Evolutionary conservation across 768 basidiomycete genomes (phyloP), one percentile per base, ranked within the genome.

Genomic region (Amanita rubescens): DNA sequence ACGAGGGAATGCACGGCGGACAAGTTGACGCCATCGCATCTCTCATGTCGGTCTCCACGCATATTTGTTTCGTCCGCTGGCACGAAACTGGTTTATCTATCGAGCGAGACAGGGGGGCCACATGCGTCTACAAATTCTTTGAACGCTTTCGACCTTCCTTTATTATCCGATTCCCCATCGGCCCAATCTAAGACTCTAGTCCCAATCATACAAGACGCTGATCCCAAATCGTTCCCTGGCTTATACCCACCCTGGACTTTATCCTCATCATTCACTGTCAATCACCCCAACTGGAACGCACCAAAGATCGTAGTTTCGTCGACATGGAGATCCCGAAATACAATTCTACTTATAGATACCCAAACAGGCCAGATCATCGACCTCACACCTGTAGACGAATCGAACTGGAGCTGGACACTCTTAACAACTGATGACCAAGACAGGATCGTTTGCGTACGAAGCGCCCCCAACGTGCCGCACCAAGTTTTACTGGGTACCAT

Each of bases 61-160:
- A 61, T 81, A 34, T 57, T 75, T 15, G 59, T 57, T 1, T 55
- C 64, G 12, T 49, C 60, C 2, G 55, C 56, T 0, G 58, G 63
- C 22, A 59, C 60, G 0, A 60, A 59, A 3, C 59, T 85, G 7
- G 64, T 82, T 41, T 87, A 80, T 76, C 59, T 87, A 9, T 74
- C 82, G 6, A 76, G 74, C 57, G 64, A 69, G 1, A 64, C 73
- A 2, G 84, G 83, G 0, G 85, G 85, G 3, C 69, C 84, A 0
- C 86, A 89, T 53, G 71, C 75, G 9, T 78, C 79, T 0, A 80
- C 81, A 5, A 71, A 78, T 0, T 65, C 74, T 1, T 65, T 89
- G 0, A 75, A 82, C 57, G 55, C 69, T 0, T 64, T 74, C 7
- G 69, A 78, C 53, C 65, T 80, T 52, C 59, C 64, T 6, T 10